A percentile compares a stretch with the other conserved stretches of the same genome.
Evolutionary conservation across 306 rosid genomes (phyloP).

Genomic region (Acacia acuminata): DNA sequence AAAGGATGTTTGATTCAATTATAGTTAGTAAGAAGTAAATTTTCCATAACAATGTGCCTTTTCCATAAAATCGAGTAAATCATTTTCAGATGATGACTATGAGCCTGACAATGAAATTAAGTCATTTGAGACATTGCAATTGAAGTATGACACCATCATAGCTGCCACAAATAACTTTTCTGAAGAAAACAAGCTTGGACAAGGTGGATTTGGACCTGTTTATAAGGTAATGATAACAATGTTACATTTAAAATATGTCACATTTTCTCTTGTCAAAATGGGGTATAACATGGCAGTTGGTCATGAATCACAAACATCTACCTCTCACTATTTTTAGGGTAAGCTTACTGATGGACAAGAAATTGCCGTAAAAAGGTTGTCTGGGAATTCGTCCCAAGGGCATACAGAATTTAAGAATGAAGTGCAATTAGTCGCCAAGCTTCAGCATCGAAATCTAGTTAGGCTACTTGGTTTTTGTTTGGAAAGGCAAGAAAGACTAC

Average conservation of each 20-base stretch:
- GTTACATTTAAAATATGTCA: background rate
- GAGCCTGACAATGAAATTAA: constrained; percentile 17
- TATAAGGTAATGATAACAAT: constrained; percentile 46
- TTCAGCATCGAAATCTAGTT: constrained; percentile 55
- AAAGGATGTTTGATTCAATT: background rate
- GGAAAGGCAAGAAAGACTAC: constrained; percentile 42
- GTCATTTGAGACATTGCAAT: constrained; percentile 37
- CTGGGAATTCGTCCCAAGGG: constrained; percentile 42
- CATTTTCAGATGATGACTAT: background rate
- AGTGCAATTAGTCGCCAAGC: constrained; percentile 49
- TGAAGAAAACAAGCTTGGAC: constrained; percentile 49
- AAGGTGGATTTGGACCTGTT: constrained; percentile 63
- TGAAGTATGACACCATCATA: constrained; percentile 32
- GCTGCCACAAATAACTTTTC: constrained; percentile 47
- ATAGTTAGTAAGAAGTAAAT: background rate
- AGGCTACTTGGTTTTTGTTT: constrained; percentile 47
- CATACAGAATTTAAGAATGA: constrained; percentile 55
- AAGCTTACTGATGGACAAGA: constrained; percentile 32
- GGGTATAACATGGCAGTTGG: background rate
- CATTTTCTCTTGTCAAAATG: background rate
- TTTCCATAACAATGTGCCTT: background rate
- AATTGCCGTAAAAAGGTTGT: constrained; percentile 54
- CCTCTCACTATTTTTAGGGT: constrained; percentile 33
- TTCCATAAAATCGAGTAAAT: background rate
- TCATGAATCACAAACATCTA: background rate